A percentile compares a stretch with the other conserved stretches of the same genome.
Evolutionary conservation across 805 yeast genomes (phyloP).

Genomic region (Sugiyamaella qingdaonensis): DNA sequence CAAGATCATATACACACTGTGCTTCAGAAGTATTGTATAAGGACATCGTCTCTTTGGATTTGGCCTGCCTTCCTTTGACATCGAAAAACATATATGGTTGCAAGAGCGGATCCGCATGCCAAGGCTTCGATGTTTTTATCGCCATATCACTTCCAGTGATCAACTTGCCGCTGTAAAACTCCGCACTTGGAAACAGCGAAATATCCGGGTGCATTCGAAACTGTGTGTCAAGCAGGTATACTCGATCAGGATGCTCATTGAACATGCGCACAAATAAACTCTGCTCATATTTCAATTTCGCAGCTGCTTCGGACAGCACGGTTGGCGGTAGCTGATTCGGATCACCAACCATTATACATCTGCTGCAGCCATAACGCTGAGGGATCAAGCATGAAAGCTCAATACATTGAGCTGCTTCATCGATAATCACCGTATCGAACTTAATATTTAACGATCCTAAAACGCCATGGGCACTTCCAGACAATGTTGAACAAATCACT

Average conservation of each 20-base stretch:
- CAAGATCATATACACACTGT: conserved; percentile 62
- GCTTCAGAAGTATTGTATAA: conserved; percentile 71
- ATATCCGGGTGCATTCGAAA: conserved; percentile 97
- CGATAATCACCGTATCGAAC: conserved; percentile 88
- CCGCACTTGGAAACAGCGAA: conserved; percentile 76
- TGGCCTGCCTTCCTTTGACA: conserved; percentile 40
- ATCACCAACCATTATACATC: conserved; percentile 97
- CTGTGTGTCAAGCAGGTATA: conserved; percentile 79
- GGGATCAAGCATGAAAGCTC: conserved; percentile 91
- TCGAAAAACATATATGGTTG: conserved; percentile 80
- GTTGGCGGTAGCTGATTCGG: conserved; percentile 98
- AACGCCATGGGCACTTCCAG: conserved; percentile 91
- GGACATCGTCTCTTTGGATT: conserved; percentile 54
- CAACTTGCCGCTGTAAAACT: conserved; percentile 71
- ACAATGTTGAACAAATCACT: conserved; percentile 84
- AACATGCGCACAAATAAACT: conserved; percentile 94
- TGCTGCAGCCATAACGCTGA: conserved; percentile 79
- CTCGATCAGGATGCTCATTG: conserved; percentile 51
- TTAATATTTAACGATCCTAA: conserved; percentile 67
- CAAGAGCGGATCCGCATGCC: conserved; percentile 61
- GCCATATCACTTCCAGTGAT: conserved; percentile 77
- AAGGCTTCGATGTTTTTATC: conserved; percentile 53
- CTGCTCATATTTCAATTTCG: conserved; percentile 76
- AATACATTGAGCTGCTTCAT: conserved; percentile 97
- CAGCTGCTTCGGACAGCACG: conserved; percentile 84